Conservation (phyloP, 345 rosid genomes). For the Geranium rotundifolium region DNA sequence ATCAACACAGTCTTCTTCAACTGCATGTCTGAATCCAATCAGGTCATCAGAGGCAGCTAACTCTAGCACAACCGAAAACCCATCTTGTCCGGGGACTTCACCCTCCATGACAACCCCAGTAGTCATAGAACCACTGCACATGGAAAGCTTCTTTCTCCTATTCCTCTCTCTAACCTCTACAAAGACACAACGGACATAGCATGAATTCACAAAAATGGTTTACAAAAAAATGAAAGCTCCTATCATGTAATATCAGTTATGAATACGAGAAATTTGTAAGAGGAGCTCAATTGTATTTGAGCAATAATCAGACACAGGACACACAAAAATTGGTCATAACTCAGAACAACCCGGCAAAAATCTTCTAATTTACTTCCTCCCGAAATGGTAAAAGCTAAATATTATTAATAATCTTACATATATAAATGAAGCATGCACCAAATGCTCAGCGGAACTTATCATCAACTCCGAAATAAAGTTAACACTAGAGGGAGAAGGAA, state of each 20-base stretch:
- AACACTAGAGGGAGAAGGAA: too few species aligned
- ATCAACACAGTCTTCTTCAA: conserved; percentile 43
- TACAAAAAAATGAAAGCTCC: too few species aligned
- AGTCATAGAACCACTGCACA: conserved; percentile 36
- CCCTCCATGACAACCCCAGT: conserved; percentile 22
- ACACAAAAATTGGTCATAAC: conserved; percentile 27
- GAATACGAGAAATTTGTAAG: background rate
- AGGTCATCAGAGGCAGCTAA: conserved; percentile 65
- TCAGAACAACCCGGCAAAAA: conserved; percentile 10
- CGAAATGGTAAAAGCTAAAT: too few species aligned
- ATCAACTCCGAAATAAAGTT: background rate
- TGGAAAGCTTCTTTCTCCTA: conserved; percentile 9
- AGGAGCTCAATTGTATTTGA: too few species aligned
- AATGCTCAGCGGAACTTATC: background rate
- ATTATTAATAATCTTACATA: too few species aligned
- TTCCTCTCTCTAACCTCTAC: conserved; percentile 11
- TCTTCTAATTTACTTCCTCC: too few species aligned
- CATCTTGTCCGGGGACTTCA: conserved; percentile 21
- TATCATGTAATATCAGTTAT: background rate
- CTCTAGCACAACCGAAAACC: conserved; percentile 49
- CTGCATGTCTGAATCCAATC: conserved; percentile 36
- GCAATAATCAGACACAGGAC: conserved; percentile 2
- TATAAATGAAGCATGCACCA: background rate
- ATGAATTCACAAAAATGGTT: conserved; percentile 11
- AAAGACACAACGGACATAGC: conserved; percentile 7